phyloP scores from a whole-genome alignment of 805 yeast species.

The Candida hispaniensis region DNA sequence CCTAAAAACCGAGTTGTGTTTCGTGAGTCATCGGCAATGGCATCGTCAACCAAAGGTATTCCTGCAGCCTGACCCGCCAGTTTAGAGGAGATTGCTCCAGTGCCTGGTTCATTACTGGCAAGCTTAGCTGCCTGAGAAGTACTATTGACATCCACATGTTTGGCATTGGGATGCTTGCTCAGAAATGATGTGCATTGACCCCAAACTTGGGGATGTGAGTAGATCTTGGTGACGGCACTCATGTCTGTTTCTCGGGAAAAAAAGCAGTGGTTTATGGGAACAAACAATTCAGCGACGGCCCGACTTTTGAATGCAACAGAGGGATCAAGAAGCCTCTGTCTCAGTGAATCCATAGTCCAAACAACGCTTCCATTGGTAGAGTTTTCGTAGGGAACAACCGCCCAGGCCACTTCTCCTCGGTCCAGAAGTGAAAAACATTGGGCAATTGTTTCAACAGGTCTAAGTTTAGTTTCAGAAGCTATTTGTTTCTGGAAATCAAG shows the following conservation, averaged over 20 bases:
- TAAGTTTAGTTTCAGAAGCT: conserved; percentile 20
- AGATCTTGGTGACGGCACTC: conserved; percentile 42
- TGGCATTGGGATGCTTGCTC: conserved; percentile 30
- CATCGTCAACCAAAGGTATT: conserved; percentile 42
- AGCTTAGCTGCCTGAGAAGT: conserved; percentile 78
- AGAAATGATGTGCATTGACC: conserved; percentile 67
- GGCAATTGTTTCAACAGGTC: conserved; percentile 10
- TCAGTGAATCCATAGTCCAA: conserved; percentile 66
- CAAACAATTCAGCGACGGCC: conserved; percentile 71
- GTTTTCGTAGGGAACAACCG: conserved; percentile 85
- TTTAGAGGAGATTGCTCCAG: conserved; percentile 64
- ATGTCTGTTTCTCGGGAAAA: conserved; percentile 35
- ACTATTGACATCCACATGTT: conserved; percentile 56
- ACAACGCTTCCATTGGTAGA: conserved; percentile 93
- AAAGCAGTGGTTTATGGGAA: conserved; percentile 70
- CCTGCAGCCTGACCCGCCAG: conserved; percentile 54
- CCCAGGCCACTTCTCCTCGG: conserved; percentile 43
- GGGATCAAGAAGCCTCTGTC: conserved; percentile 34
- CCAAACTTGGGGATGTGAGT: conserved; percentile 98
- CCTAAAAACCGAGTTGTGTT: conserved; percentile 84
- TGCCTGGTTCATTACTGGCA: conserved; percentile 35
- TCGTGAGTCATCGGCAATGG: conserved; percentile 59
- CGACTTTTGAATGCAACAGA: conserved; percentile 7
- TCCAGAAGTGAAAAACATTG: conserved; percentile 54
- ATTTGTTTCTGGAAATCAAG: conserved; percentile 6